phyloP scores from a whole-genome alignment of 2,329 filamentous ascomycete species.

The Lithohypha guttulata region DNA sequence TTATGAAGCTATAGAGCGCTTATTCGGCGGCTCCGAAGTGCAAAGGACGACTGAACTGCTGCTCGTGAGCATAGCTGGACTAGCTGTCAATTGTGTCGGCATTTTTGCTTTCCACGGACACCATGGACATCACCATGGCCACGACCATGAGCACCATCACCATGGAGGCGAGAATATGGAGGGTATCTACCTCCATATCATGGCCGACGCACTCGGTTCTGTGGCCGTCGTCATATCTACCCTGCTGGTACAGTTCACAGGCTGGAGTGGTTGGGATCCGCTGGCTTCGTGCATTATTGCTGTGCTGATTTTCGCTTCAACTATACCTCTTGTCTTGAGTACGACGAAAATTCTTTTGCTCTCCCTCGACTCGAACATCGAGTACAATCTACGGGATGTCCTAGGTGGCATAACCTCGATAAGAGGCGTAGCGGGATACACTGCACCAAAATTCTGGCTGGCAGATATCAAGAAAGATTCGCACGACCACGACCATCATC shows the following conservation, averaged over 20 bases:
- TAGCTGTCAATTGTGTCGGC: constrained; percentile 84
- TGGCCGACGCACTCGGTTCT: constrained; percentile 89
- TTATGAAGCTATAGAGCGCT: constrained; percentile 81
- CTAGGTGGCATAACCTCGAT: constrained; percentile 73
- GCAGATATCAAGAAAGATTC: constrained; percentile 38
- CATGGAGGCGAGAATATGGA: constrained; percentile 97
- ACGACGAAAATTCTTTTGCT: constrained; percentile 75
- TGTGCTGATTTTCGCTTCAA: constrained; percentile 82
- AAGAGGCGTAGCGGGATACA: constrained; percentile 74
- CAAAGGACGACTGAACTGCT: constrained; percentile 78
- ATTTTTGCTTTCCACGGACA: constrained; percentile 73
- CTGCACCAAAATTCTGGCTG: constrained; percentile 84
- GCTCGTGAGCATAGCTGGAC: constrained; percentile 73
- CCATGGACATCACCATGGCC: constrained; percentile 44
- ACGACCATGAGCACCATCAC: constrained; percentile 41
- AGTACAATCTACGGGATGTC: constrained; percentile 79
- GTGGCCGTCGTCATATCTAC: constrained; percentile 92
- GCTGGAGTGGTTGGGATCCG: constrained; percentile 91
- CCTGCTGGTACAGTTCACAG: constrained; percentile 70
- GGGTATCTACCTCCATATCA: constrained; percentile 89
- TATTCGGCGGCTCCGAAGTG: constrained; percentile 74
- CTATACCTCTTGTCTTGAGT: constrained; percentile 74
- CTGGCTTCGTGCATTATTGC: constrained; percentile 90
- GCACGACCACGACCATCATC: constrained; percentile 26
- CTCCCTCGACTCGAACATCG: constrained; percentile 70